Evolutionary conservation across 176 grass and related monocot species (phyloP).

Genomic region (Triticum aestivum): IWGSC_CS_RefSeq_v2.1 NC_057808.1:2696677-2697176

Average conservation of each 20-base stretch:
- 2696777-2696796: neutral
- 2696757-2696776: neutral
- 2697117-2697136: conserved; percentile 87
- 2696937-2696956: neutral
- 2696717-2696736: conserved; percentile 77
- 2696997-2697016: no score
- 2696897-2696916: conserved; percentile 48
- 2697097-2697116: conserved; percentile 88
- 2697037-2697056: neutral
- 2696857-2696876: neutral
- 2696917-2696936: neutral
- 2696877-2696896: conserved; percentile 94
- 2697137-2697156: conserved; percentile 92
- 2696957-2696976: neutral
- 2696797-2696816: neutral
- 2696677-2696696: conserved; percentile 92
- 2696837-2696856: neutral
- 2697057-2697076: conserved; percentile 37
- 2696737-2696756: conserved; percentile 76
- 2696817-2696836: neutral
- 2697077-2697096: conserved; percentile 91
- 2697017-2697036: no score
- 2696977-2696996: neutral
- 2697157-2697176: conserved; percentile 73
- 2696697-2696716: conserved; percentile 80